Base-by-base conservation (phyloP, 805 yeast genomes). In the Danielia reshetovae region DNA sequence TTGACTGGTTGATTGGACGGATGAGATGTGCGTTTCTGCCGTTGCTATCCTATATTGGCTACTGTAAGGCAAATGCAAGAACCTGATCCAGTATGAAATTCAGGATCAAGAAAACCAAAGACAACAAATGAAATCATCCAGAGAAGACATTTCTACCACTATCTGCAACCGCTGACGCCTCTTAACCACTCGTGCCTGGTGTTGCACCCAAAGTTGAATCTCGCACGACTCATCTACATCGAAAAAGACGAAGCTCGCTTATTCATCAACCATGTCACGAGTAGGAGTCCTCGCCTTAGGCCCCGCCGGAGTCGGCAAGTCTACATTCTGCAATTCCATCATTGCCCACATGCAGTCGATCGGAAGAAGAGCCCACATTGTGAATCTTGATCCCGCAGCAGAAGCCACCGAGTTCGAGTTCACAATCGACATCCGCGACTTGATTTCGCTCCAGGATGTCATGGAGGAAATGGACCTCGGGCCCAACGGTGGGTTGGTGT, bases 281-380 rank as follows among this genome's bases (percentile, higher is more conserved):
- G 96, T 88, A 2, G 98, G 97, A 38, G 90, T 87, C 9, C 65
- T 93, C 43, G 96, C 89, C 1, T 62, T 93, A 45, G 98, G 98
- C 1, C 98, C 98, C 13, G 98, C 98, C 1, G 98, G 98, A 24
- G 97, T 85, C 7, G 98, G 98, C 8, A 90, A 71, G 59, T 79
- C 93, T 30, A 87, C 98, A 0, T 93, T 90, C 54, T 90, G 97
- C 64, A 85, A 86, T 51, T 70, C 95, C 3, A 73, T 93, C 41
- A 82, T 93, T 29, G 63, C 90, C 1, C 84, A 90, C 58, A 84
- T 93, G 80, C 95, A 88, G 57, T 73, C 87, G 13, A 72, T 85
- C 23, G 97, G 97, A 1, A 79, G 98, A 43, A 69, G 95, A 24
- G 97, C 96, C 2, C 97, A 93, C 59, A 77, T 93, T 25, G 97